Evolutionary conservation across 352 stramenopile species (phyloP).

Genomic region (Salisapilia sapeloensis): DNA sequence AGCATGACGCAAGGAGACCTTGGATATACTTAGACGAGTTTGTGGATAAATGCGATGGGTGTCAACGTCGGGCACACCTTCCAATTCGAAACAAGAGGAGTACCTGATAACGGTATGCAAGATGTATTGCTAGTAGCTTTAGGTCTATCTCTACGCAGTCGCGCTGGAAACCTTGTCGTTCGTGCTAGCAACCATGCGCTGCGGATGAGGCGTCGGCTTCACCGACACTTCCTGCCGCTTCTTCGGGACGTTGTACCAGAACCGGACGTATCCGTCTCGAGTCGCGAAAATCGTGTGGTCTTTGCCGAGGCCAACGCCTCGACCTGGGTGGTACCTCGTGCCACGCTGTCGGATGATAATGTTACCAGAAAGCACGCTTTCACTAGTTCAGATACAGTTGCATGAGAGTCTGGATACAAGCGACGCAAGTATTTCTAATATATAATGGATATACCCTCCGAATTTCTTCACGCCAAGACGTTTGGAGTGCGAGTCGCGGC

Average conservation of each 20-base stretch:
- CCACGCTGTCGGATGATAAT: conserved; percentile 98
- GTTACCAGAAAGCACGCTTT: conserved; percentile 84
- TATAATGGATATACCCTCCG: conserved; percentile 40
- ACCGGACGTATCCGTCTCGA: conserved; percentile 77
- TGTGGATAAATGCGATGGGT: too few species aligned
- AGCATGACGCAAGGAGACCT: too few species aligned
- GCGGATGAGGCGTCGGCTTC: conserved; percentile 48
- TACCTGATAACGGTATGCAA: too few species aligned
- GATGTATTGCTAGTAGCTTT: too few species aligned
- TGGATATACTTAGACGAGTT: too few species aligned
- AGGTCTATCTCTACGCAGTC: too few species aligned
- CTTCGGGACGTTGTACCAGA: conserved; percentile 80
- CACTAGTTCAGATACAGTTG: conserved; percentile 8
- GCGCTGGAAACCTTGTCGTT: too few species aligned
- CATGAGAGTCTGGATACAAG: neutral
- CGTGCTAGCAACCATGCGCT: conserved; percentile 13
- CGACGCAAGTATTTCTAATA: conserved; percentile 1
- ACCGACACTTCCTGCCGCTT: conserved; percentile 78
- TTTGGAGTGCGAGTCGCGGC: conserved; percentile 92
- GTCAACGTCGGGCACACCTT: too few species aligned
- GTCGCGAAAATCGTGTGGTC: conserved; percentile 90
- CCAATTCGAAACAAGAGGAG: too few species aligned
- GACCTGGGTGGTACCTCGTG: conserved; percentile 89
- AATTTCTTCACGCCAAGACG: conserved; percentile 96
- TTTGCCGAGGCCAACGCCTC: conserved; percentile 88